Evolutionary conservation across 2,329 filamentous ascomycete genomes (phyloP).

Genomic region (Aspergillus novofumigatus): DNA sequence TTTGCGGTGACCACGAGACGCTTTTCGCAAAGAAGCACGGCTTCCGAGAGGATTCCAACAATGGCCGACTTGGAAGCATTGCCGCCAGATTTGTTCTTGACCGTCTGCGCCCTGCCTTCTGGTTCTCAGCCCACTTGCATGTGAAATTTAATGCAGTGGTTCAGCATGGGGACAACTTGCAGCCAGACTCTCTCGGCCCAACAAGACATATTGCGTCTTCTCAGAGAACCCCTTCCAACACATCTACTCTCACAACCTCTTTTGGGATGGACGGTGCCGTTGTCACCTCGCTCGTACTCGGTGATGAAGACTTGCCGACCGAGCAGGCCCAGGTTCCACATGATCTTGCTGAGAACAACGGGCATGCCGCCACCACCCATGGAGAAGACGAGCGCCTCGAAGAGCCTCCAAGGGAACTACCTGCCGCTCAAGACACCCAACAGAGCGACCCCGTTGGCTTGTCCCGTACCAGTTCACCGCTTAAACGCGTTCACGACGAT

Average conservation of each 20-base stretch:
- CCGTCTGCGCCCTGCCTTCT: slow-evolving; percentile 73
- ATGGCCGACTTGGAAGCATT: slow-evolving; percentile 71
- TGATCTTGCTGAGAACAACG: not conserved
- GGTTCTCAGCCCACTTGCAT: slow-evolving; percentile 94
- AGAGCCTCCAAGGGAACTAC: not conserved
- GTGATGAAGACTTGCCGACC: slow-evolving; percentile 3
- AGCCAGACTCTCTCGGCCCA: slow-evolving; percentile 1
- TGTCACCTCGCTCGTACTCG: slow-evolving; percentile 8
- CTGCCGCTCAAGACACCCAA: not conserved
- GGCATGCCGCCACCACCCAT: not conserved
- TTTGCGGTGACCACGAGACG: slow-evolving; percentile 63
- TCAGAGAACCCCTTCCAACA: not conserved
- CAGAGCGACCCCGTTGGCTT: not conserved
- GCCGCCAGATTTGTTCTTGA: slow-evolving; percentile 80
- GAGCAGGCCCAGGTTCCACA: not conserved
- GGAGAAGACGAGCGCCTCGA: not conserved
- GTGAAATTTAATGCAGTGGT: slow-evolving; percentile 72
- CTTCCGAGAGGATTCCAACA: slow-evolving; percentile 70
- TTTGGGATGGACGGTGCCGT: slow-evolving; percentile 20
- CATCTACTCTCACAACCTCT: not conserved
- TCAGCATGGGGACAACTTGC: slow-evolving; percentile 39
- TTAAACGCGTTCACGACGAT: slow-evolving; percentile 1
- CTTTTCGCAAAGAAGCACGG: slow-evolving; percentile 71
- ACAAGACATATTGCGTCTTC: slow-evolving; percentile 1
- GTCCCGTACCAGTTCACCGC: not conserved